A percentile compares a stretch with the other conserved stretches of the same genome.
These are phyloP conservation scores for Takakia lepidozioides DNA, from an alignment of 225 moss, liverwort and hornwort species.

Conservation along the genomic window DNA sequence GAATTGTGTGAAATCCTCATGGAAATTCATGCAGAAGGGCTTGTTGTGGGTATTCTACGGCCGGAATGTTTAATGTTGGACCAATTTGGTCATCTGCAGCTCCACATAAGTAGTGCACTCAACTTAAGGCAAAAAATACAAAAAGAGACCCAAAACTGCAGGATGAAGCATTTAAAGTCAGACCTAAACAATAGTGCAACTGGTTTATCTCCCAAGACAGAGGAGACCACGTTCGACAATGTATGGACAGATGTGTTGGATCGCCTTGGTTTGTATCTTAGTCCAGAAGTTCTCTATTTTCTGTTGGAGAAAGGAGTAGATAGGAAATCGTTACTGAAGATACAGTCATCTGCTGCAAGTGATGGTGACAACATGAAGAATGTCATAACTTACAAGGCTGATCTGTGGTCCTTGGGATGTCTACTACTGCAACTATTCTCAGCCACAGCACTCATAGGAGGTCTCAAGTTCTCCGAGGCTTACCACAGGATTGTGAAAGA, in stretches of 20 bases:
- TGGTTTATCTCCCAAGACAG: background rate
- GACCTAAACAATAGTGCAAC: background rate
- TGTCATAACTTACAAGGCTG: slow-evolving; percentile 37
- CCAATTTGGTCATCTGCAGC: slow-evolving; percentile 38
- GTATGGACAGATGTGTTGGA: too few relatives aligned
- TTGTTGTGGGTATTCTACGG: slow-evolving; percentile 38
- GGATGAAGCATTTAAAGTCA: too few relatives aligned
- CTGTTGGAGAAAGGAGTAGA: slow-evolving; percentile 2
- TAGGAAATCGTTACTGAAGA: background rate
- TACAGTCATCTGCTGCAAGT: background rate
- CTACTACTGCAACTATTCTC: slow-evolving; percentile 49
- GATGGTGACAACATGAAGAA: slow-evolving; percentile 9
- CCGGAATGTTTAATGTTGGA: slow-evolving; percentile 42
- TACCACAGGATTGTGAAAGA: slow-evolving; percentile 13
- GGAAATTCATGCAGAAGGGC: slow-evolving; percentile 58
- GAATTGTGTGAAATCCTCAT: slow-evolving; percentile 60
- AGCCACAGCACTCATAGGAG: slow-evolving; percentile 23
- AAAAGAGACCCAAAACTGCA: background rate
- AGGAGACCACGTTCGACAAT: background rate
- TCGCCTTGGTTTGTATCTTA: slow-evolving; percentile 33
- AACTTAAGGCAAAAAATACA: slow-evolving; percentile 13
- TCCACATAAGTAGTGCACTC: slow-evolving; percentile 30
- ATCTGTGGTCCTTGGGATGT: slow-evolving; percentile 74
- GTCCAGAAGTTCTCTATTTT: slow-evolving; percentile 52
- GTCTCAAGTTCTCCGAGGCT: slow-evolving; percentile 15